A percentile compares a stretch with the other conserved stretches of the same genome.
These are phyloP conservation scores for Monosporascus sp. DNA, from an alignment of 2,329 filamentous ascomycete genomes.

Conservation along the genomic window DNA sequence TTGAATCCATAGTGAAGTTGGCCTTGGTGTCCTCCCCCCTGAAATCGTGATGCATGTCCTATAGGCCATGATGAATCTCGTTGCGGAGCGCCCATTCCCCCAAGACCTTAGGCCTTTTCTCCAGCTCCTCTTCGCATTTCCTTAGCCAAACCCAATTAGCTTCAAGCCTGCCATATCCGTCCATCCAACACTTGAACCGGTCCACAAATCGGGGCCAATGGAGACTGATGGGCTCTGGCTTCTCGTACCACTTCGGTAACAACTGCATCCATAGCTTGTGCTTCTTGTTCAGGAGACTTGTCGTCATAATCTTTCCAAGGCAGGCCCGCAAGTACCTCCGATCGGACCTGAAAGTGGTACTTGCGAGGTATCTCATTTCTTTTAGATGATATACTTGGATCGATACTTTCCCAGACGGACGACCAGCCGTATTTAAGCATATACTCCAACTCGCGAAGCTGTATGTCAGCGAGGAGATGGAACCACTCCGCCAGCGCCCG, in stretches of 20 bases:
- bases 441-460: not conserved
- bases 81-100: not conserved
- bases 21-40: too few relatives aligned
- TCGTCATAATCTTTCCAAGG: not conserved
- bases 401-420: not conserved
- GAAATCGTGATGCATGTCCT: too few relatives aligned
- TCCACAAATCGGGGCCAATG: not conserved
- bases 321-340: not conserved
- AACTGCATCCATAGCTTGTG: not conserved
- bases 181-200: conserved; percentile 1
- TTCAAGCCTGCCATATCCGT: not conserved
- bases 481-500: not conserved
- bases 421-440: not conserved
- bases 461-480: not conserved
- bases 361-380: not conserved
- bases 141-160: conserved; percentile 1
- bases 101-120: not conserved
- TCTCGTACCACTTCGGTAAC: not conserved
- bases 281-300: not conserved
- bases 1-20: too few relatives aligned
- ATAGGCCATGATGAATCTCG: not conserved
- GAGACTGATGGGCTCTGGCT: not conserved
- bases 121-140: not conserved
- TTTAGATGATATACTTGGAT: not conserved
- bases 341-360: not conserved